Base-by-base conservation (phyloP, 1,139 yeast species). In the Insectozyma bohioensis region DNA sequence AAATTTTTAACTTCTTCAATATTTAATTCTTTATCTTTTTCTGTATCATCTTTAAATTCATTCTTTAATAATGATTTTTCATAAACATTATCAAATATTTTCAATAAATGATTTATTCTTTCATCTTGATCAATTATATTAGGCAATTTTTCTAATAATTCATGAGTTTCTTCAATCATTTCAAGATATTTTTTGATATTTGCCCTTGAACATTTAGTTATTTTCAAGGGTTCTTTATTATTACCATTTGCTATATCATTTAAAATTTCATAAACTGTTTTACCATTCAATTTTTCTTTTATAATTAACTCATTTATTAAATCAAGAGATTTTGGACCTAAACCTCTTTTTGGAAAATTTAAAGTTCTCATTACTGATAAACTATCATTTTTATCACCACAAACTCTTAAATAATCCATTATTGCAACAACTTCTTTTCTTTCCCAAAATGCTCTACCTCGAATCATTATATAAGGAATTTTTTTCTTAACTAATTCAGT, bases 381-480 rank as follows among this genome's bases (percentile, higher is more conserved):
- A 12, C 26, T 23, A 29, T 43, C 47, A 33, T 58, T 54, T 12
- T 71, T 74, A 24, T 80, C 75, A 3, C 75, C 66, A 8, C 85
- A 63, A 1, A 79, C 75, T 31, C 85, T 66, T 19, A 92, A 51
- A 43, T 81, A 78, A 49, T 81, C 85, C 31, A 88, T 41, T 35
- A 85, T 65, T 0, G 75, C 61, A 12, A 67, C 62, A 10, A 86
- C 80, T 50, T 86, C 95, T 37, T 73, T 74, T 21, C 85, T 59
- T 25, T 85, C 88, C 90, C 95, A 85, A 48, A 87, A 85, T 1
- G 86, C 81, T 32, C 67, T 66, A 0, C 96, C 96, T 33, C 81
- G 77, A 1, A 82, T 66, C 47, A 88, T 70, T 10, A 58, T 56
- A 48, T 85, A 85, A 0, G 94, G 90, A 7, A 90, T 71, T 6